A percentile compares a stretch with the other conserved stretches of the same genome.
Conservation (phyloP, 2,329 filamentous ascomycete genomes). For the Pezicula radicicola region DNA sequence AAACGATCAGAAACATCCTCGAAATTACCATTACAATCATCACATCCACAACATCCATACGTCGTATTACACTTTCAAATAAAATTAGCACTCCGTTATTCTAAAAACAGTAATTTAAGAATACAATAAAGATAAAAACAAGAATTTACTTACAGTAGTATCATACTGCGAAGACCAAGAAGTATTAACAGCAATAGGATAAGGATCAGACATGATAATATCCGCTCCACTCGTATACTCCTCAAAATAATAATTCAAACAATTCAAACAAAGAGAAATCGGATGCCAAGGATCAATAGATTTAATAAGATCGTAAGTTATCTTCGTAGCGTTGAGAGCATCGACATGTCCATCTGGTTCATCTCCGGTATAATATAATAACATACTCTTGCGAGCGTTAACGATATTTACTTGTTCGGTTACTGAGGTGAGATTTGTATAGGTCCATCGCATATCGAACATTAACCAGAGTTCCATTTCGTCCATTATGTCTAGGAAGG, state of each 20-base stretch:
- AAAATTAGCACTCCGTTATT: neutral
- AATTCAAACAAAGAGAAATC: slow-evolving; percentile 43
- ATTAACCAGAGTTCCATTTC: slow-evolving; percentile 40
- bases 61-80: slow-evolving; percentile 37
- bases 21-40: slow-evolving; percentile 40
- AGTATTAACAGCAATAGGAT: slow-evolving; percentile 41
- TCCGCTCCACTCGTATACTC: slow-evolving; percentile 43
- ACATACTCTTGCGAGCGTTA: slow-evolving; percentile 6
- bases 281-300: slow-evolving; percentile 45
- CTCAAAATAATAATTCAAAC: slow-evolving; percentile 44
- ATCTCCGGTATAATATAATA: slow-evolving; percentile 43
- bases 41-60: slow-evolving; percentile 47
- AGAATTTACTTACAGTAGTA: slow-evolving; percentile 21
- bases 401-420: slow-evolving; percentile 23
- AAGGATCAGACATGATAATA: slow-evolving; percentile 43
- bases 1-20: slow-evolving; percentile 38
- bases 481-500: slow-evolving; percentile 37
- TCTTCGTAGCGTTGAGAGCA: slow-evolving; percentile 36
- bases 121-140: no score
- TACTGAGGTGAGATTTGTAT: slow-evolving; percentile 31
- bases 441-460: slow-evolving; percentile 24
- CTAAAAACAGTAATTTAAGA: no score
- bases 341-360: slow-evolving; percentile 37
- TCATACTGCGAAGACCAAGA: slow-evolving; percentile 38
- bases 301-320: slow-evolving; percentile 37